phyloP scores from a whole-genome alignment of 2,329 filamentous ascomycete genomes.

The Cytospora chrysosperma region DNA sequence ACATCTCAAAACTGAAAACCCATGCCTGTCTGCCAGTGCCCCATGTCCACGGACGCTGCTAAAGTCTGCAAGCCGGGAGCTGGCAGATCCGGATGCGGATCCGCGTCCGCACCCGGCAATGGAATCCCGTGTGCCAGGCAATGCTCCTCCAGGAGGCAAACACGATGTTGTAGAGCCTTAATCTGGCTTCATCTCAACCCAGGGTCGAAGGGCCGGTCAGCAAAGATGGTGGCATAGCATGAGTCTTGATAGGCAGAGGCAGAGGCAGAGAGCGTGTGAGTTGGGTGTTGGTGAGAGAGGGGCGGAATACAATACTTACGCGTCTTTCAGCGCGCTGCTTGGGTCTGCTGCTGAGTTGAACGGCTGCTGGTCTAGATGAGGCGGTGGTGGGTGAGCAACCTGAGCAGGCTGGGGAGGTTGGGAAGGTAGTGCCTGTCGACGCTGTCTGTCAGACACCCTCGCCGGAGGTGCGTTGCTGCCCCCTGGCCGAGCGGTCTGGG shows the following conservation, averaged over 20 bases:
- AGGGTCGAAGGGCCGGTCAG: neutral
- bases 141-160: constrained; percentile 9
- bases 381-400: neutral
- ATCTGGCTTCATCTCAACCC: constrained; percentile 3
- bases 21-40: neutral
- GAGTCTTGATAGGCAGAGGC: neutral
- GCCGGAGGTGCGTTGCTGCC: neutral
- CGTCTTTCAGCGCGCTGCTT: neutral
- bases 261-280: neutral
- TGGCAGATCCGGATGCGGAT: neutral
- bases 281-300: neutral
- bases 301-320: constrained; percentile 9
- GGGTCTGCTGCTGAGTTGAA: neutral
- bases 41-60: neutral
- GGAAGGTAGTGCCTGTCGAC: neutral
- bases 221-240: neutral
- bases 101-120: neutral
- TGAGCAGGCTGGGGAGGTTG: neutral
- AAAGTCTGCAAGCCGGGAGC: neutral
- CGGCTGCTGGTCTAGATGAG: neutral
- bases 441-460: neutral
- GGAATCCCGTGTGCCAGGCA: constrained; percentile 5
- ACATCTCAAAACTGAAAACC: neutral
- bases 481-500: neutral
- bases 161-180: neutral